Evolutionary conservation across 2,329 filamentous ascomycete genomes (phyloP).

Genomic region (Pseudopyricularia javanii): DNA sequence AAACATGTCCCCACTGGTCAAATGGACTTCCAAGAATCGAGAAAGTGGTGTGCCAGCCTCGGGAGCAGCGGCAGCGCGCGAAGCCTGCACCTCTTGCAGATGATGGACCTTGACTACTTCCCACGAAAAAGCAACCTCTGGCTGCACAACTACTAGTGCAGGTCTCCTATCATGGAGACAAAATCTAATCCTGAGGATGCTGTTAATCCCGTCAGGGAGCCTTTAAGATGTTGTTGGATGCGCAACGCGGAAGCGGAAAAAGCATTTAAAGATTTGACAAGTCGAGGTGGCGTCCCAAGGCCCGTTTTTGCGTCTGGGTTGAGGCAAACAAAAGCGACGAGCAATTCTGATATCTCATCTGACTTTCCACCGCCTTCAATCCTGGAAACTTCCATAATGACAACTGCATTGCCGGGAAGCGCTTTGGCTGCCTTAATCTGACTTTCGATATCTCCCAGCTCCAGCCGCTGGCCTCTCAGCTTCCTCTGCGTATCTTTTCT

Average conservation of each 20-base stretch:
- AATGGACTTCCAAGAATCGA: constrained; percentile 28
- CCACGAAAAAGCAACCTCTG: not conserved
- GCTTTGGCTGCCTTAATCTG: not conserved
- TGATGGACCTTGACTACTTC: not conserved
- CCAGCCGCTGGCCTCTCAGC: not conserved
- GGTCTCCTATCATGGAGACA: constrained; percentile 25
- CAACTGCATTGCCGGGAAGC: not conserved
- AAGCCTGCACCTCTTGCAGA: not conserved
- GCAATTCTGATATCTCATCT: constrained; percentile 18
- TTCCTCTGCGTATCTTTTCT: not conserved
- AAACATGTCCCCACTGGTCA: constrained; percentile 18
- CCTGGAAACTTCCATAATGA: not conserved
- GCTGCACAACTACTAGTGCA: not conserved
- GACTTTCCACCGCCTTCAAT: constrained; percentile 26
- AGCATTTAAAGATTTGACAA: constrained; percentile 24
- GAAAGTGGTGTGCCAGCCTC: constrained; percentile 16
- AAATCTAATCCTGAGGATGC: constrained; percentile 37
- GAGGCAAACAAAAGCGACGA: constrained; percentile 38
- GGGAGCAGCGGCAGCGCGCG: not conserved
- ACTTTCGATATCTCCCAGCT: not conserved
- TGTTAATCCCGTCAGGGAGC: constrained; percentile 28
- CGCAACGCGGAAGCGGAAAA: constrained; percentile 22
- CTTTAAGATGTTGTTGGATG: constrained; percentile 28
- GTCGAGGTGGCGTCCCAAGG: not conserved
- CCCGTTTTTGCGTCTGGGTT: constrained; percentile 15